Evolutionary conservation across 371 early-diverging fungal genomes (phyloP), one percentile per base, ranked within the genome.

Genomic region (Syncephalastrum monosporum): DNA sequence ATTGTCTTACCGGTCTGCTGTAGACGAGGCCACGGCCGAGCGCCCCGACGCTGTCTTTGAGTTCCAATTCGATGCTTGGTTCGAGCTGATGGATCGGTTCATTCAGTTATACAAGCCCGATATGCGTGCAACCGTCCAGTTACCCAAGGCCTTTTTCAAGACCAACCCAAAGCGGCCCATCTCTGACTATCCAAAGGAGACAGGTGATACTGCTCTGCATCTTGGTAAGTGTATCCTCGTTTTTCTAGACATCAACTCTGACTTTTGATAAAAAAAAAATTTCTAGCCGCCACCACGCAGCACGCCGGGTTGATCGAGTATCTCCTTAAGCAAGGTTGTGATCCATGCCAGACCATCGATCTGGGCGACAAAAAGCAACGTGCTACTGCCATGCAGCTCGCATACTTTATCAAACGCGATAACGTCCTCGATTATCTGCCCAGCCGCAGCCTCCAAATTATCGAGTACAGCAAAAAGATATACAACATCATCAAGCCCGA

Each of bases 171-270:
- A 72, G 5, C 52, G 46, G 4, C 68, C 64, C 21, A 46, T 17
- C 12, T n/a, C 55, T 8, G 63, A 69, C 0, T 75, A 75, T 49
- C 78, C 81, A 8, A 8, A n/a, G n/a, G 43, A 56, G 5, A 79
- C 79, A 14, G 85, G 83, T 4, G 71, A 66, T 47, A 63, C 65
- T 17, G 67, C 68, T 13, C 60, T 83, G 43, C 82, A 83, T 58
- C 61, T 74, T 41, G 82, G 75, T 77, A 74, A 56, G 58, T 33
- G 7, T 42, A 45, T 44, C 42, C 4, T 17, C 42, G 6, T 29
- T 21, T 6, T 8, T 25, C 19, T n/a, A 48, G 47, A 21, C 57
- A 46, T 7, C 10, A 6, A 52, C 50, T 8, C 33, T 47, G 23
- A 24, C 33, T 48, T 43, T 42, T 43, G 15, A 25, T 17, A 42